Conservation (phyloP, 768 basidiomycete species). For the Lactarius tabidus region DNA sequence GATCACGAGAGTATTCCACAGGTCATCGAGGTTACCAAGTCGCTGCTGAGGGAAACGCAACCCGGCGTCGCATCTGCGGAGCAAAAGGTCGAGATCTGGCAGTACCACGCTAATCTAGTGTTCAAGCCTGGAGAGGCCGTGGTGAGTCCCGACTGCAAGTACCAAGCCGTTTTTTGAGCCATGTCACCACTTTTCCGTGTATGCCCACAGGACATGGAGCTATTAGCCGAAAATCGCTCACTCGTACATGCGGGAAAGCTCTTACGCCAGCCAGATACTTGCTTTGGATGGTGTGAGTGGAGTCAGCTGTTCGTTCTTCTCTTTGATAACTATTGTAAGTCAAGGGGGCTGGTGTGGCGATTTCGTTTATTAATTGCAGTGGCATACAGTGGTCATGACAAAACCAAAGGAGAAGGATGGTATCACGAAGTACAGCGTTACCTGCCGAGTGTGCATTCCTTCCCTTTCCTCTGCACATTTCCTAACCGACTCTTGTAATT, state of each 20-base stretch:
- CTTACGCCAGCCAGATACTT: conserved; percentile 82
- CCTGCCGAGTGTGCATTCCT: conserved; percentile 56
- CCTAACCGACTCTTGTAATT: background rate
- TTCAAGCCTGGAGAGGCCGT: too few relatives aligned
- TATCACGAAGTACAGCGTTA: too few relatives aligned
- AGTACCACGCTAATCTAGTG: too few relatives aligned
- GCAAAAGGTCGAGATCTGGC: too few relatives aligned
- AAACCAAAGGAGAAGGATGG: too few relatives aligned
- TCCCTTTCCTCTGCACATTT: background rate
- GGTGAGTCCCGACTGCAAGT: conserved; percentile 35
- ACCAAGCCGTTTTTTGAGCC: background rate
- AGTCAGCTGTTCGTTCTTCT: too few relatives aligned
- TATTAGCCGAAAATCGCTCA: conserved; percentile 76
- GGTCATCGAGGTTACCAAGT: too few relatives aligned
- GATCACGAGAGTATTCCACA: too few relatives aligned
- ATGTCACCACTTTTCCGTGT: too few relatives aligned
- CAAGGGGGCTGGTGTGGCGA: background rate
- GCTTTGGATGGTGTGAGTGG: conserved; percentile 87
- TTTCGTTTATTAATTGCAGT: background rate
- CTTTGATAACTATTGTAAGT: conserved; percentile 90
- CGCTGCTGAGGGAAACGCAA: too few relatives aligned
- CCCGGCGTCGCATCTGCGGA: too few relatives aligned
- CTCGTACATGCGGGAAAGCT: conserved; percentile 82
- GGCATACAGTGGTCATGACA: too few relatives aligned
- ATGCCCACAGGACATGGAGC: conserved; percentile 75